phyloP scores from a whole-genome alignment of 345 rosid species.

The Camelina hispida region DNA sequence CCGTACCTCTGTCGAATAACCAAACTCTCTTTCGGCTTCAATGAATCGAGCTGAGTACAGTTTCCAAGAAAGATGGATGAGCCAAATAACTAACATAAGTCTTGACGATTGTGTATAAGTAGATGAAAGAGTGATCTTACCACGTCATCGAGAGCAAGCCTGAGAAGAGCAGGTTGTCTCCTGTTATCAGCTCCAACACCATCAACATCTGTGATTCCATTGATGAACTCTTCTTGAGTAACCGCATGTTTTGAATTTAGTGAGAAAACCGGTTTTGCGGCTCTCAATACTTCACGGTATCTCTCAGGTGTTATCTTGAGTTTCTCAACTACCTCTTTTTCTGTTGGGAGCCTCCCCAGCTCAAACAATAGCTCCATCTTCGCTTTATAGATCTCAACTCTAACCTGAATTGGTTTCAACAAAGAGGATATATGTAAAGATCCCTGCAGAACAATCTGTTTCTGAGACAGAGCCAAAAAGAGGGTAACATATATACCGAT shows the following conservation, averaged over 20 bases:
- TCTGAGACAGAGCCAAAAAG: constrained; percentile 19
- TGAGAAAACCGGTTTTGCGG: constrained; percentile 71
- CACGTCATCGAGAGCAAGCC: constrained; percentile 99
- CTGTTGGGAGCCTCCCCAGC: constrained; percentile 72
- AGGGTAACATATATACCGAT: constrained; percentile 57
- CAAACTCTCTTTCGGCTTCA: constrained; percentile 93
- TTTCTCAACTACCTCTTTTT: constrained; percentile 63
- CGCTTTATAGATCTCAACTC: constrained; percentile 73
- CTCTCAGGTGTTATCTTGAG: constrained; percentile 82
- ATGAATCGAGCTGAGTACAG: constrained; percentile 73
- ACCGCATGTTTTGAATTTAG: constrained; percentile 71
- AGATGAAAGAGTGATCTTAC: constrained; percentile 47
- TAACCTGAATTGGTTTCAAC: constrained; percentile 58
- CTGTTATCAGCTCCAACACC: constrained; percentile 69
- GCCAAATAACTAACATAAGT: neutral
- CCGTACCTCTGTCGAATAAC: constrained; percentile 94
- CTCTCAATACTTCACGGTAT: constrained; percentile 80
- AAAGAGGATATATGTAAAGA: constrained; percentile 10
- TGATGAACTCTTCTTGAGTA: constrained; percentile 90
- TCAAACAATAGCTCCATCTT: constrained; percentile 70
- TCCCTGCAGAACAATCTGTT: constrained; percentile 3
- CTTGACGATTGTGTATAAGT: neutral
- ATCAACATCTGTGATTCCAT: constrained; percentile 69
- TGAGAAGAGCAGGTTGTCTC: constrained; percentile 81
- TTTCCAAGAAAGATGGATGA: neutral